Evolutionary conservation across 2,329 filamentous ascomycete genomes (phyloP), one percentile per base, ranked within the genome.

Genomic region (Colletotrichum shisoi): DNA sequence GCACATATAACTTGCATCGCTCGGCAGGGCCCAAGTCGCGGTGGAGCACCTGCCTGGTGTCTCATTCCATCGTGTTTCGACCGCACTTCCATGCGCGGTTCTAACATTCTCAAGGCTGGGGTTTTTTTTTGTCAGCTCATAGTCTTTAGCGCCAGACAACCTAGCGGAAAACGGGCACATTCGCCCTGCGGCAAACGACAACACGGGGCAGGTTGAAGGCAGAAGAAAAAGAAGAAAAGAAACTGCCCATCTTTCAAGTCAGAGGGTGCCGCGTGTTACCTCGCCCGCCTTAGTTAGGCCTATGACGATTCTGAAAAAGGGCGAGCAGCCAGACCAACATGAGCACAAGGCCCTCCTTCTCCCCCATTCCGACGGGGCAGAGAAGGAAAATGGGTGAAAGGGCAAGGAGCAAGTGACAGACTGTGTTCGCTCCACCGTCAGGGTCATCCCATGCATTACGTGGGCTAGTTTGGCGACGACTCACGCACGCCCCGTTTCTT

Each of bases 401-500:
- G 54, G 27, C 40, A 37, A 45, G 57, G 60, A 53, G 60, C 64
- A 68, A 34, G 57, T 62, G 57, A 56, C 62, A 67, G 62, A 57
- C 62, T 27, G 62, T 66, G 66, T 62, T 34, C 45, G 37, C 57
- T 46, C 57, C 52, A 31, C 46, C 15, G 57, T 57, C 66, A 68
- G 62, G 66, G 66, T 68, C 66, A 46, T 68, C 57, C 62, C 66
- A 68, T 68, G 63, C 54, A 31, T 31, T 31, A 31, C 27, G 64
- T 66, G 51, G 44, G 40, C 49, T 54, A 42, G 42, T 49, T 61
- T 3, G 62, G 49, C 56, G 56, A 52, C 66, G 66, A 68, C 66
- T 67, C 66, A 68, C 66, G 57, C 66, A 68, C 66, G 62, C 66
- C 66, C 66, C 66, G 57, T 67, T 68, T 66, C 66, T 66, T 68